Conservation (phyloP, 345 rosid genomes). For the Syzygium aromaticum region DNA sequence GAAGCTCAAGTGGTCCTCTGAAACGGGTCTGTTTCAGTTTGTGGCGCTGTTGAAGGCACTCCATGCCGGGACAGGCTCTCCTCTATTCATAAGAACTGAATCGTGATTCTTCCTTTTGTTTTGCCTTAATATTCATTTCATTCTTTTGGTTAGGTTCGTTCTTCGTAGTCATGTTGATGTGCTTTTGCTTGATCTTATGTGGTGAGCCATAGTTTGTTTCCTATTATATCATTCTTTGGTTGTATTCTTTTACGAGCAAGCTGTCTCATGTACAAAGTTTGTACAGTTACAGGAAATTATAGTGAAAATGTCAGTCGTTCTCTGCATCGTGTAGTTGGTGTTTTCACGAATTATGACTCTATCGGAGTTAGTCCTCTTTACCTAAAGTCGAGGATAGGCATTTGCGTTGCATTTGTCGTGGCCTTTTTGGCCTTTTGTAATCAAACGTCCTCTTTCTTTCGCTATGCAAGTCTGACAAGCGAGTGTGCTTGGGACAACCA, state of each 20-base stretch:
- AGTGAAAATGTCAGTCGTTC: neutral
- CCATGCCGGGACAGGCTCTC: constrained; percentile 34
- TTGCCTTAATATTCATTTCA: constrained; percentile 27
- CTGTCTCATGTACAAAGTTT: constrained; percentile 10
- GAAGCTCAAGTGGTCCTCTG: constrained; percentile 66
- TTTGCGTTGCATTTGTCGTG: neutral
- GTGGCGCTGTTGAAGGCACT: constrained; percentile 65
- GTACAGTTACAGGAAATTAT: constrained; percentile 3
- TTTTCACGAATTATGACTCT: neutral
- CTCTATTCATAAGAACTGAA: constrained; percentile 38
- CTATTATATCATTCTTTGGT: constrained; percentile 14
- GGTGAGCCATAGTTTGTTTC: neutral
- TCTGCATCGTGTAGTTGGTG: neutral
- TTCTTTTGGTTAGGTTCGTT: constrained; percentile 13
- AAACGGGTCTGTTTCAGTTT: constrained; percentile 40
- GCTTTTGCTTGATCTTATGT: neutral
- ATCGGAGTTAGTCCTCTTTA: neutral
- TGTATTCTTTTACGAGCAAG: constrained; percentile 10
- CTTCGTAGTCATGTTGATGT: neutral
- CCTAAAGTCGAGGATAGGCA: neutral
- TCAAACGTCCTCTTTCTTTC: neutral
- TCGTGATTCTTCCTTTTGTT: constrained; percentile 9
- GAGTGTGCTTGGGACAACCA: neutral
- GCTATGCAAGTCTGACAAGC: neutral
- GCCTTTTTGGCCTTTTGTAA: neutral